phyloP scores from a whole-genome alignment of 179 eudicot genomes.

The Patellifolia procumbens region DNA sequence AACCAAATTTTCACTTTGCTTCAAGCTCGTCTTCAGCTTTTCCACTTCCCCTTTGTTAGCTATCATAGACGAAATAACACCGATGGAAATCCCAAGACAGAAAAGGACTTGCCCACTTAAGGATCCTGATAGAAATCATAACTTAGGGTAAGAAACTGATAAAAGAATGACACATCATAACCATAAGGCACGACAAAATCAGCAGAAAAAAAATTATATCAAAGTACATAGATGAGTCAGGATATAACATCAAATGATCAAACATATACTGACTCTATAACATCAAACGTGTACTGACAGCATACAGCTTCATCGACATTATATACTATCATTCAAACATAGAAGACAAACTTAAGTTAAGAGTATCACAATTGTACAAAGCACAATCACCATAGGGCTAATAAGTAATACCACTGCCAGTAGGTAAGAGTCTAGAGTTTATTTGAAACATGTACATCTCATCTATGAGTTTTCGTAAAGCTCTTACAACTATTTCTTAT shows the following conservation, averaged over 20 bases:
- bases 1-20: slow-evolving; percentile 73
- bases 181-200: slow-evolving; percentile 11
- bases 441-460: not conserved
- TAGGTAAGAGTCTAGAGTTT: not conserved
- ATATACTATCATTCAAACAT: not conserved
- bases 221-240: not conserved
- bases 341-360: slow-evolving; percentile 2
- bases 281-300: slow-evolving; percentile 7
- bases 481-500: not conserved
- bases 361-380: slow-evolving; percentile 8
- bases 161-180: not conserved
- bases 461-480: not conserved
- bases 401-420: not conserved
- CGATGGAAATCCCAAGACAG: slow-evolving; percentile 73
- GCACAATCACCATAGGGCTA: not conserved
- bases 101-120: slow-evolving; percentile 52
- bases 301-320: too few relatives aligned
- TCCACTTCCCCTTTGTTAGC: slow-evolving; percentile 64
- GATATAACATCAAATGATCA: too few relatives aligned
- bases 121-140: slow-evolving; percentile 50
- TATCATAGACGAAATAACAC: slow-evolving; percentile 54
- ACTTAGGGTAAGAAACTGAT: slow-evolving; percentile 18
- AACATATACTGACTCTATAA: too few relatives aligned
- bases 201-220: not conserved
- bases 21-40: slow-evolving; percentile 59